Conservation (phyloP, 2,329 filamentous ascomycete genomes). For the Pseudogymnoascus sp. region DNA sequence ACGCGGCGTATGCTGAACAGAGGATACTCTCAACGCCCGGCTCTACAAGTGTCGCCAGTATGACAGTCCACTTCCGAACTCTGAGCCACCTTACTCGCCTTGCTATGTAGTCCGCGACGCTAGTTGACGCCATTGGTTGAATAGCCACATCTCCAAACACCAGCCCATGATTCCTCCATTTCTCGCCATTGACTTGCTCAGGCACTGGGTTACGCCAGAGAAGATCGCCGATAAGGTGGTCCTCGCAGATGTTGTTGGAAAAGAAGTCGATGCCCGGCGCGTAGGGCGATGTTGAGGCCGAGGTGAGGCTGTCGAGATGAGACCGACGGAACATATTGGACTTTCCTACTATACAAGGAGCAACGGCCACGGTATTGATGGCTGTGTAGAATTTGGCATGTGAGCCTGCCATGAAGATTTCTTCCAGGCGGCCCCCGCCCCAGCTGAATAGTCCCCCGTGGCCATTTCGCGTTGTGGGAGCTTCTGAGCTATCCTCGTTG, state of each 20-base stretch:
- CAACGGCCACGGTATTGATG: conserved; percentile 86
- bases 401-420: conserved; percentile 86
- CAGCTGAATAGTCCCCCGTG: conserved; percentile 23
- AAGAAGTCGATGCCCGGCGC: conserved; percentile 81
- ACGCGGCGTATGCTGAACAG: conserved; percentile 74
- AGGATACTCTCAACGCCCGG: conserved; percentile 85
- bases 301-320: conserved; percentile 71
- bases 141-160: conserved; percentile 81
- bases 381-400: conserved; percentile 98
- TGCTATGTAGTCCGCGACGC: conserved; percentile 67
- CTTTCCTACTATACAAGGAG: conserved; percentile 92
- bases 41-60: conserved; percentile 82
- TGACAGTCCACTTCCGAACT: conserved; percentile 89
- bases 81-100: conserved; percentile 84
- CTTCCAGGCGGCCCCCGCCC: conserved; percentile 79
- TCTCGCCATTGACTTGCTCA: conserved; percentile 35
- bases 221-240: conserved; percentile 88
- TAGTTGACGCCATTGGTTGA: conserved; percentile 81
- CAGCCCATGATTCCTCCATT: conserved; percentile 63
- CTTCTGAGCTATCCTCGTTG: conserved; percentile 20
- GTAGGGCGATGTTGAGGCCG: conserved; percentile 32
- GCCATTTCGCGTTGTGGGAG: conserved; percentile 19
- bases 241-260: conserved; percentile 93
- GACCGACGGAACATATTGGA: conserved; percentile 97
- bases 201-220: conserved; percentile 68